Evolutionary conservation across 768 basidiomycete species (phyloP), one percentile per base, ranked within the genome.

Genomic region (Tulasnella sp.): DNA sequence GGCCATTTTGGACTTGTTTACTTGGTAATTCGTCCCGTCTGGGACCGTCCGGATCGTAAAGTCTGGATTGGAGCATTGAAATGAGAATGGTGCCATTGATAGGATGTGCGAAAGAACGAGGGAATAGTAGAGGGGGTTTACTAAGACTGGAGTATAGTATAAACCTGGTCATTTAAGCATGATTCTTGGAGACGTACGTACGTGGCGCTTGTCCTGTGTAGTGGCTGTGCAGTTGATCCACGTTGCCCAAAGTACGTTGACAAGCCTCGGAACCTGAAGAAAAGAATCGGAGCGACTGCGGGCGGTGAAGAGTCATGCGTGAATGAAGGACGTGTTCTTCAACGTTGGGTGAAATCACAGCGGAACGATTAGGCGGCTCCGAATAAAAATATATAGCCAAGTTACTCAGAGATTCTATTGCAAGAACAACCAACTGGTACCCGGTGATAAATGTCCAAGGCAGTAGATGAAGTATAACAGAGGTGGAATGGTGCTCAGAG

Each of bases 11-110:
- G 45, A 83, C 79, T 54, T 86, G 86, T 79, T 77, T 1, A 78
- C 73, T 40, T 38, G 31, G 52, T 72, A 72, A 22, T 19, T 82
- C 37, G 85, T 82, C 37, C 83, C 84, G 82, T 90, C 89, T 42
- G 84, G 85, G 31, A 86, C 82, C 64, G 89, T 90, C 42, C 85
- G 86, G 25, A 92, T 85, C 39, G 82, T 78, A 79, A 91, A 89
- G 79, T 91, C 87, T 3, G 90, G 84, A 25, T 86, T 83, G 42
- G 85, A 82, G 80, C 86, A 87, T 79, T 82, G 81, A 80, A 87
- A 87, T 71, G 80, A 77, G 80, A 82, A 45, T 3, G 38, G 25
- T 11, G 38, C 15, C 72, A 54, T 54, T n/a, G 36, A 36, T 0
- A 11, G 25, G 42, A n/a, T 42, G 15, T 42, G 37, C 34, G 49